Evolutionary conservation across 2,329 filamentous ascomycete genomes (phyloP), one percentile per base, ranked within the genome.

Genomic region (Aspergillus neotritici): DNA sequence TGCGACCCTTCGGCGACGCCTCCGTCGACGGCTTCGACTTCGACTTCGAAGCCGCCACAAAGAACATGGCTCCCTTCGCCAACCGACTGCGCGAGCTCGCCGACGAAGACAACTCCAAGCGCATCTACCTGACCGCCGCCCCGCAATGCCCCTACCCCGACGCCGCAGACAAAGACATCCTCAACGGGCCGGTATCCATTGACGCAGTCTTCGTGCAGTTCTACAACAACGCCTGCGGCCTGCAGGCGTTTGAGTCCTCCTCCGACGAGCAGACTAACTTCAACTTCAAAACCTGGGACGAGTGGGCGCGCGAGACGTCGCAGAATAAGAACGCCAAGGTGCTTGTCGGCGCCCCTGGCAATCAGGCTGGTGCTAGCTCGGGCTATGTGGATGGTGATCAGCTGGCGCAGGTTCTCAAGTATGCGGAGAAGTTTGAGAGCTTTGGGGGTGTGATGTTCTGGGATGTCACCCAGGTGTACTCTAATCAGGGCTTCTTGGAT

Each of bases 11-110:
- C 59, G 82, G 82, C 41, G 64, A 67, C 10, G 78, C 80, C 8
- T 71, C 78, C 4, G 67, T 89, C 33, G 83, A 89, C 60, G 86
- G 86, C 4, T 87, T 89, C 61, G 85, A 89, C 64, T 80, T 88
- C 50, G 85, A 89, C 61, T 82, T 88, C 49, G 84, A 88, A 66
- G 71, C 77, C 4, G 63, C 65, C 3, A 75, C 77, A 11, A 63
- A 64, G 37, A 82, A 86, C 65, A 79, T 84, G 66, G 72, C 70
- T 0, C 66, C 77, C 1, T 85, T 87, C 53, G 82, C 75, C 1
- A 68, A 72, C 31, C 68, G 74, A 41, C 73, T 87, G 8, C 77
- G 81, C 25, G 54, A 61, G 12, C 55, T 70, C 34, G 82, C 82
- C 72, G 70, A 79, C 51, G 66, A 66, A 14, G 72, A 74, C 16